A percentile compares a stretch with the other conserved stretches of the same genome.
Evolutionary conservation across 2,329 filamentous ascomycete species (phyloP).

Genomic region (Fusarium nodosum): DNA sequence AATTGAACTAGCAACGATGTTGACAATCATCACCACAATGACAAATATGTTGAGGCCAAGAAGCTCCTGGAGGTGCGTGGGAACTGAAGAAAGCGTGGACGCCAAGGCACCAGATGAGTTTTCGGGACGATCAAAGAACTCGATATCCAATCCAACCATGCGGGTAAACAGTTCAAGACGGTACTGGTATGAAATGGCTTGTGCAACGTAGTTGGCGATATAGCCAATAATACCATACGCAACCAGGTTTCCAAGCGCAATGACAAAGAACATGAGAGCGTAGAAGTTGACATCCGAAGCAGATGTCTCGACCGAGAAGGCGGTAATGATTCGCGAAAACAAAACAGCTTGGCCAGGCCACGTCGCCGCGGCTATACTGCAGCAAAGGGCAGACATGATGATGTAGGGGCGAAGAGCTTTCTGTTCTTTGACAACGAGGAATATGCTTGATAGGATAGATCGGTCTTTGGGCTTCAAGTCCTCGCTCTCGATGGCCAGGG

Average conservation of each 20-base stretch:
- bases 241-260: slow-evolving; percentile 43
- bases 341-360: slow-evolving; percentile 53
- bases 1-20: slow-evolving; percentile 56
- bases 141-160: slow-evolving; percentile 58
- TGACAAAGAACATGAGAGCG: slow-evolving; percentile 51
- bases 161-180: slow-evolving; percentile 50
- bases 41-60: slow-evolving; percentile 60
- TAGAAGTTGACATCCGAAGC: slow-evolving; percentile 54
- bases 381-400: neutral
- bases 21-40: slow-evolving; percentile 59
- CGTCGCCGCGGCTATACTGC: slow-evolving; percentile 45
- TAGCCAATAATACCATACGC: slow-evolving; percentile 43
- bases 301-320: slow-evolving; percentile 42
- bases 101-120: slow-evolving; percentile 54
- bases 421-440: slow-evolving; percentile 36
- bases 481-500: neutral
- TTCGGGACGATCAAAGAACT: slow-evolving; percentile 54
- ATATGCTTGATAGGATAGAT: slow-evolving; percentile 26
- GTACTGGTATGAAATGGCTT: slow-evolving; percentile 44
- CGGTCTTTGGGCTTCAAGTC: neutral
- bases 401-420: slow-evolving; percentile 19
- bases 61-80: slow-evolving; percentile 61
- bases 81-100: slow-evolving; percentile 50
- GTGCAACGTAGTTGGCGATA: slow-evolving; percentile 36
- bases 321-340: slow-evolving; percentile 49